Evolutionary conservation across 192 early-diverging fungal species (phyloP).

Genomic region (Gryganskiella cystojenkinii): DNA sequence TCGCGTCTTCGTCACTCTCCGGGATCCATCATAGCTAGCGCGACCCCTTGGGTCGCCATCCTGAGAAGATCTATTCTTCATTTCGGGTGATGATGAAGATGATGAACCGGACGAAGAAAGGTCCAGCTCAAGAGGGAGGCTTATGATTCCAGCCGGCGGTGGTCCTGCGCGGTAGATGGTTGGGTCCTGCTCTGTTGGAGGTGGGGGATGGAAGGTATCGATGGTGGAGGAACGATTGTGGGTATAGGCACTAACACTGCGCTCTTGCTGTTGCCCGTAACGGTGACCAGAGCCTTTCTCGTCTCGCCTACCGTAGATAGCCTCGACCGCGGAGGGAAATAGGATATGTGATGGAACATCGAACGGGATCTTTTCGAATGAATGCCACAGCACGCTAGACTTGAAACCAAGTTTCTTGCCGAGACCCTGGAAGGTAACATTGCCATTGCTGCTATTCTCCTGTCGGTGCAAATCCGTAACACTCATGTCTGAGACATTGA

Average conservation of each 20-base stretch:
- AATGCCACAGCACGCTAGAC: conserved; percentile 31
- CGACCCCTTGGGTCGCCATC: neutral
- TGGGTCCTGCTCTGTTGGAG: neutral
- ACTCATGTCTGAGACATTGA: conserved; percentile 42
- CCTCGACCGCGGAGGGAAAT: conserved; percentile 29
- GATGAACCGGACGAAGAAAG: conserved; percentile 11
- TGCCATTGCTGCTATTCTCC: conserved; percentile 8
- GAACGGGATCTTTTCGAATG: conserved; percentile 52
- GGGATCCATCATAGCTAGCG: neutral
- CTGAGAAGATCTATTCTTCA: neutral
- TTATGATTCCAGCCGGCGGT: too few relatives aligned
- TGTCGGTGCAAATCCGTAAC: conserved; percentile 37
- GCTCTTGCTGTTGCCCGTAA: neutral
- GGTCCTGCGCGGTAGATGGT: conserved; percentile 1
- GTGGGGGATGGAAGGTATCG: too few relatives aligned
- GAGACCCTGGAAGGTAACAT: conserved; percentile 7
- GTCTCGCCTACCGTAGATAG: conserved; percentile 5
- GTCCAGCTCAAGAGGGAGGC: neutral
- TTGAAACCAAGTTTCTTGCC: conserved; percentile 28
- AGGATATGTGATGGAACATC: conserved; percentile 45
- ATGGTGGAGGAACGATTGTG: conserved; percentile 19
- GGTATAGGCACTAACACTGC: neutral
- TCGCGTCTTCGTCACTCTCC: conserved; percentile 11
- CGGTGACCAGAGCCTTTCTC: conserved; percentile 9
- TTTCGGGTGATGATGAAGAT: neutral